Evolutionary conservation across 2,329 filamentous ascomycete genomes (phyloP).

Genomic region (Ophiognomonia clavigignenti-juglandacearum): DNA sequence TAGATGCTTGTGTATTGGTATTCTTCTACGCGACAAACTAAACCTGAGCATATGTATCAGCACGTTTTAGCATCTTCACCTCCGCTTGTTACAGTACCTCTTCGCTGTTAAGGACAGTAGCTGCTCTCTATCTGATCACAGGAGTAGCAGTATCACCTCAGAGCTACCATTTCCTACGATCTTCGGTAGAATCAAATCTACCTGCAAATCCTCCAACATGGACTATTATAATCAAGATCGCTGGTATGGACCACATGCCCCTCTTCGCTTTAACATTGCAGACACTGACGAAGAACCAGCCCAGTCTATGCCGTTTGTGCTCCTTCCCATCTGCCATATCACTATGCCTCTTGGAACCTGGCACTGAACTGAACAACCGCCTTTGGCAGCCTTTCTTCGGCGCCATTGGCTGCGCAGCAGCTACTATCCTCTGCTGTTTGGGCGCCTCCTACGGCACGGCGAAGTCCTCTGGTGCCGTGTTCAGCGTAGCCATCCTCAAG

Average conservation of each 20-base stretch:
- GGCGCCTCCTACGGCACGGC: conserved; percentile 96
- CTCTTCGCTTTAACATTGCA: neutral
- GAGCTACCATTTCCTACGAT: too few relatives aligned
- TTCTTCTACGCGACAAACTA: too few relatives aligned
- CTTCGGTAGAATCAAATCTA: too few relatives aligned
- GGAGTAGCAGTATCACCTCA: too few relatives aligned
- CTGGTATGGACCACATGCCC: neutral
- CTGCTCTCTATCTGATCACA: too few relatives aligned
- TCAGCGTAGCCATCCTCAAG: conserved; percentile 93
- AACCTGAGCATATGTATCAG: too few relatives aligned
- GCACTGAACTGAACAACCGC: neutral
- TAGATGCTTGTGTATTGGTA: too few relatives aligned
- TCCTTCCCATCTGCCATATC: neutral
- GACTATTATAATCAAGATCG: neutral
- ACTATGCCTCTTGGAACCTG: too few relatives aligned
- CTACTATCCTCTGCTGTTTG: conserved; percentile 47
- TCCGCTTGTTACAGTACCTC: too few relatives aligned
- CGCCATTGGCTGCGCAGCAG: conserved; percentile 83
- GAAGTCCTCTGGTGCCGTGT: conserved; percentile 98
- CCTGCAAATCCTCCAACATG: neutral
- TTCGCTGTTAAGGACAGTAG: too few relatives aligned
- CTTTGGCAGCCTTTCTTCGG: conserved; percentile 73
- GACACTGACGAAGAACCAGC: neutral
- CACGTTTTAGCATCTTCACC: too few relatives aligned
- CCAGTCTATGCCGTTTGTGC: neutral